Evolutionary conservation across 73 alveolate genomes (phyloP).

Genomic region (Tetrahymena borealis): DNA sequence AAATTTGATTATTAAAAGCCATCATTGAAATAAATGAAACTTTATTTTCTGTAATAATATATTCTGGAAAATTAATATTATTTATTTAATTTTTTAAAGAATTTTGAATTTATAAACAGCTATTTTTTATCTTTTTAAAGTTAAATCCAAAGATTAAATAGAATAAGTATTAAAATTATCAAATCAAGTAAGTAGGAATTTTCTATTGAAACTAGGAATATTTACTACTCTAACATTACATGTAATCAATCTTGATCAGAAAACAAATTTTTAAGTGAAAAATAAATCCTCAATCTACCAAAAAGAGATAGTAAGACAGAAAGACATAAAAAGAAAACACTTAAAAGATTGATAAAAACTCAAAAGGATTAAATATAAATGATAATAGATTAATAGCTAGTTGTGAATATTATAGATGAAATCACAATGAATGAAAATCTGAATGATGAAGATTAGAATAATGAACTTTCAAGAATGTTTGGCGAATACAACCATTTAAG

Average conservation of each 20-base stretch:
- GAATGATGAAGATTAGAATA: not conserved
- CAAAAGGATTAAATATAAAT: not conserved
- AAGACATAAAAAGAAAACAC: not conserved
- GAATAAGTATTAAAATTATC: no score
- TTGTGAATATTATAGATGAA: not conserved
- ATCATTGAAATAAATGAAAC: no score
- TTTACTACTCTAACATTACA: no score
- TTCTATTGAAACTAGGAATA: no score
- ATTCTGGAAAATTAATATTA: no score
- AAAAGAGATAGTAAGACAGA: not conserved
- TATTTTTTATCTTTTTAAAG: no score
- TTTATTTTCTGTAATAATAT: no score
- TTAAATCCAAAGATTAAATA: no score
- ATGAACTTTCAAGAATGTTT: not conserved
- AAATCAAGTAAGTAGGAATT: no score
- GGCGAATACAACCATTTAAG: not conserved
- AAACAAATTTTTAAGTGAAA: not conserved
- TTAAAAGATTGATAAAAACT: not conserved
- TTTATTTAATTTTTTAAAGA: no score
- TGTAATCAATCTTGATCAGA: not conserved
- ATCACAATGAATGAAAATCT: not conserved
- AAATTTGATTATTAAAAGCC: no score
- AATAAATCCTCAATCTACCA: not conserved
- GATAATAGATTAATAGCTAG: not conserved
- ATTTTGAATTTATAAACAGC: no score